Evolutionary conservation across 2,329 filamentous ascomycete genomes (phyloP), one percentile per base, ranked within the genome.

Genomic region (Thielaviopsis populi): DNA sequence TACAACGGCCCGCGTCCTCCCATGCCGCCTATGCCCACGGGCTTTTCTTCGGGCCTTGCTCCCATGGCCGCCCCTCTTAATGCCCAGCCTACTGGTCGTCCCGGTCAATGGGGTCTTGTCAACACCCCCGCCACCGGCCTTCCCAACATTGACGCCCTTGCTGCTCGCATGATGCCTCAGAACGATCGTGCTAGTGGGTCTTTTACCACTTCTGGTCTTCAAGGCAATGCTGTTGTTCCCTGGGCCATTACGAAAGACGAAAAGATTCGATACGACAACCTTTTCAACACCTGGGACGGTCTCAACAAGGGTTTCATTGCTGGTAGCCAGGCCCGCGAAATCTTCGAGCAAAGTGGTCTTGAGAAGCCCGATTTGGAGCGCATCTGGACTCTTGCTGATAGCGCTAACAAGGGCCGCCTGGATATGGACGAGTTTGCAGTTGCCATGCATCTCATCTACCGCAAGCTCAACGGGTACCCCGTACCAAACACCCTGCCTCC

Each of bases 211-310:
- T 84, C 87, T 65, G 92, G 92, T 4, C 80, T 99, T 10, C 86
- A 90, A 67, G 94, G 94, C 62, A 97, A 95, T 75, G 94, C 94
- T 0, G 92, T 90, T 7, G 92, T 99, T 70, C 94, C 94, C 0
- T 99, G 94, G 94, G 91, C 94, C 17, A 94, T 99, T 66, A 99
- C 94, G 3, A 99, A 99, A 74, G 91, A 96, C 68, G 94, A 99
- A 75, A 99, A 99, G 79, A 92, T 88, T 67, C 87, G 95, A 67
- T 99, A 99, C 69, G 94, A 99, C 74, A 83, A 90, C 66, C 83
- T 97, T 41, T 99, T 99, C 79, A 88, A 86, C 68, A 91, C 91
- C 4, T 99, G 94, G 94, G 94, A 99, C 75, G 94, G 94, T 2
- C 83, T 99, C 68, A 83, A 85, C 67, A 96, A 95, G 74, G 94